Base-by-base conservation (phyloP, 129 eudicot genomes). In the Tanacetum coccineum region DNA sequence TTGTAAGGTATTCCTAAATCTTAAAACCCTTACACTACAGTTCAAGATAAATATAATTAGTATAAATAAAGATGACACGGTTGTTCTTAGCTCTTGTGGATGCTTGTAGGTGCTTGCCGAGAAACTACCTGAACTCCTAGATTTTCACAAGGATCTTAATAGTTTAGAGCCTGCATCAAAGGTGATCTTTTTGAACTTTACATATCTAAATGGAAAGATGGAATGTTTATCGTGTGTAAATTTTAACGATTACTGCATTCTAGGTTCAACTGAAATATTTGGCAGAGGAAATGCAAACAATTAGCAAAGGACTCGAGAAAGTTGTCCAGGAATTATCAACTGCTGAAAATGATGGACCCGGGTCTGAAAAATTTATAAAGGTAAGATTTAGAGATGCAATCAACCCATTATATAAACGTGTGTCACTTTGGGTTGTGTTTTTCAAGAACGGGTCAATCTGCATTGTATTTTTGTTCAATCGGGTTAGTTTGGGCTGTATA, bases 261-360 rank as follows among this genome's bases (percentile, higher is more conserved):
- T 81, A 91, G 97, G 81, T 91, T 48, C 97, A 87, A 85, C 62
- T 91, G 68, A 87, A 81, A 74, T 82, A 64, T 67, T 78, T 91
- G 78, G 97, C 97, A 18, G 97, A 91, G 83, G 97, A 91, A 78
- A 91, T 91, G 97, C 97, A 87, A 83, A 82, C 93, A 40, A 81
- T 91, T 40, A 91, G 78, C 78, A 91, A 91, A 85, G 97, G 97
- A 56, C 87, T 91, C 10, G 97, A 91, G 78, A 91, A 85, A 78
- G 84, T 91, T 70, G 83, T 83, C 72, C 96, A 87, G 71, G 97
- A 91, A 78, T 75, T 91, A 75, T 79, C 97, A 44, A 59, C 79
- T 77, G 83, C 96, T 30, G 97, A 91, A 78, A 79, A 74, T 70
- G 97, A 91, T 75, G 97, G 97, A 30, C 90, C 94, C 4, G 78